Evolutionary conservation across 495 filamentous ascomycete genomes (phyloP).

Genomic region (Penicillium angulare): DNA sequence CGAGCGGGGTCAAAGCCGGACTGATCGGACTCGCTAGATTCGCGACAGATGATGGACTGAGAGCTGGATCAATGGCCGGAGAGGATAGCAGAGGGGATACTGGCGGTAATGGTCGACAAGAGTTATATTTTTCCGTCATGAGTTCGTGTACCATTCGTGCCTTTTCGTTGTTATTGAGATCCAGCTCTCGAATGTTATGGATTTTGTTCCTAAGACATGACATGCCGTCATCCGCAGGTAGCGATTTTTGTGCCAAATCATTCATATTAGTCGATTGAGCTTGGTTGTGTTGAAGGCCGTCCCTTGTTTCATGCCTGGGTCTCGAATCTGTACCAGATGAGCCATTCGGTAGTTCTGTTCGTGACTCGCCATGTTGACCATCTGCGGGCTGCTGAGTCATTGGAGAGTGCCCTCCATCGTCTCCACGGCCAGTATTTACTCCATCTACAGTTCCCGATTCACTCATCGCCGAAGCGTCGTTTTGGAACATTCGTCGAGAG

Average conservation of each 20-base stretch:
- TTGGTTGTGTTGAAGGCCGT: neutral
- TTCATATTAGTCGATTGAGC: constrained; percentile 13
- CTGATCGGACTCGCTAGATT: constrained; percentile 22
- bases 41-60: constrained; percentile 31
- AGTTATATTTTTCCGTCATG: constrained; percentile 76
- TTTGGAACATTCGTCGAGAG: constrained; percentile 8
- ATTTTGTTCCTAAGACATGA: constrained; percentile 70
- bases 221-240: constrained; percentile 96
- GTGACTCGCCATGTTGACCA: neutral
- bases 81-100: constrained; percentile 21
- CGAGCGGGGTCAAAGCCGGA: constrained; percentile 30
- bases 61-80: constrained; percentile 34
- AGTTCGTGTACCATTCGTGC: constrained; percentile 79
- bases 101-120: constrained; percentile 35
- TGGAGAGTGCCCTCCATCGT: neutral
- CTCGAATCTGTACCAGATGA: neutral
- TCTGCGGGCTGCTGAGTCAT: neutral
- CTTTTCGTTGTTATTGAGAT: constrained; percentile 68
- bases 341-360: neutral
- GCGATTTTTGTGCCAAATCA: constrained; percentile 27
- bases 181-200: constrained; percentile 64
- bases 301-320: neutral
- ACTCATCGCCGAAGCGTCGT: constrained; percentile 3
- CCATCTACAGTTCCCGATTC: neutral
- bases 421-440: neutral